phyloP scores from a whole-genome alignment of 768 basidiomycete species.

The Terana coerulea region DNA sequence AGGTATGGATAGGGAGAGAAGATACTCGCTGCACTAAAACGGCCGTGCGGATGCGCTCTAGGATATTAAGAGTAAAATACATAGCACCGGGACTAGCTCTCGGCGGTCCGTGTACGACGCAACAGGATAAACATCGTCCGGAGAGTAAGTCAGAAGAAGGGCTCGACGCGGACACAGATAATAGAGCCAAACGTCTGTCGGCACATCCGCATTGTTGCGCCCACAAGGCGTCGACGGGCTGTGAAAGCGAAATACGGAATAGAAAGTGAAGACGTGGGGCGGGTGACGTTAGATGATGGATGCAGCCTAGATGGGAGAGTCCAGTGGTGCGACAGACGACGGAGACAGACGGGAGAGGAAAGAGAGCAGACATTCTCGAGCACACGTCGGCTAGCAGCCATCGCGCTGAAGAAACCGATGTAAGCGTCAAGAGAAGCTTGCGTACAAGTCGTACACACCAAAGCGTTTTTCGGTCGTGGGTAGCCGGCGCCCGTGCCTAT shows the following conservation, averaged over 20 bases:
- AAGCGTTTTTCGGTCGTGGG: conserved; percentile 30
- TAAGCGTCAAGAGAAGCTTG: neutral
- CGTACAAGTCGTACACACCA: conserved; percentile 16
- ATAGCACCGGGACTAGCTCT: conserved; percentile 7
- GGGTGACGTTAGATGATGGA: conserved; percentile 6
- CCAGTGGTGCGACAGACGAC: conserved; percentile 7
- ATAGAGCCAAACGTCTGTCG: neutral
- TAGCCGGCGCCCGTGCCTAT: conserved; percentile 25
- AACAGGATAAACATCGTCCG: neutral
- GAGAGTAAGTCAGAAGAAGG: conserved; percentile 4
- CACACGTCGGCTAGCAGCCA: conserved; percentile 7
- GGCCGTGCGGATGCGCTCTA: conserved; percentile 9
- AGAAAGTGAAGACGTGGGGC: neutral
- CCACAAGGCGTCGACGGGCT: conserved; percentile 1
- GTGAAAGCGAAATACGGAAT: neutral
- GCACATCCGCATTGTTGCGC: neutral
- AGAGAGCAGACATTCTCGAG: neutral
- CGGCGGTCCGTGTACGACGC: neutral
- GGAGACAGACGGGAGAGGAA: conserved; percentile 1
- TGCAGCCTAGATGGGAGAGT: conserved; percentile 5
- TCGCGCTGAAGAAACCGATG: conserved; percentile 6
- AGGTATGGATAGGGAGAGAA: no score
- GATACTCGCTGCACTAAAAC: no score
- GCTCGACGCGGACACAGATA: neutral
- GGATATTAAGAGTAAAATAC: conserved; percentile 10